Percentiles rank a stretch among this genome's conserved stretches.
phyloP scores from a whole-genome alignment of 257 asterid genomes.

The Ilex aquifolium region DNA sequence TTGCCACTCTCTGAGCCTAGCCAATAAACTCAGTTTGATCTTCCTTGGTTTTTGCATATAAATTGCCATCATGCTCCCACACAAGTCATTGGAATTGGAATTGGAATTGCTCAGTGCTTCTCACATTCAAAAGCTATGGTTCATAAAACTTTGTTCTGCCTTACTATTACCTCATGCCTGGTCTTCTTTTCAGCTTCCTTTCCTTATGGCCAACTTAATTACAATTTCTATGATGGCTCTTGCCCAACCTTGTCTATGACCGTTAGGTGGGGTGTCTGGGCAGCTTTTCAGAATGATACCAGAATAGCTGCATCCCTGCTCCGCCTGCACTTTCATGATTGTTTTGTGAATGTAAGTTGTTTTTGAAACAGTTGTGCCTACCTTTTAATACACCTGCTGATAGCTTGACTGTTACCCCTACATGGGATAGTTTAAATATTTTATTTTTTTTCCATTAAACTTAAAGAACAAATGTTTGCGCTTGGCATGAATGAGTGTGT shows the following conservation, averaged over 20 bases:
- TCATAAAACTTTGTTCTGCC: conserved; percentile 9
- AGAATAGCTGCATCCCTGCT: conserved; percentile 75
- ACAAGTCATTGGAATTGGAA: conserved; percentile 13
- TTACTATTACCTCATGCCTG: conserved; percentile 10
- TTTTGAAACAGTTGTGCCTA: too few relatives aligned
- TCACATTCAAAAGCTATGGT: conserved; percentile 25
- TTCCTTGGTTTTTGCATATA: conserved; percentile 29
- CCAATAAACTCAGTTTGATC: conserved; percentile 19
- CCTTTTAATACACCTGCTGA: too few relatives aligned
- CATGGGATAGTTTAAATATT: too few relatives aligned
- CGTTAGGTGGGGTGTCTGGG: conserved; percentile 48
- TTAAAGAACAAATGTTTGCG: too few relatives aligned
- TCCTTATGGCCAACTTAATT: conserved; percentile 22
- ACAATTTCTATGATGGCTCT: conserved; percentile 44
- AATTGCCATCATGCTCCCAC: conserved; percentile 16
- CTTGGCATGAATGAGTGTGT: too few relatives aligned
- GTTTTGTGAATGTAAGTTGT: conserved; percentile 52
- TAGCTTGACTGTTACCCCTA: too few relatives aligned
- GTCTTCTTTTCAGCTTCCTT: conserved; percentile 10
- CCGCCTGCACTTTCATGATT: conserved; percentile 71
- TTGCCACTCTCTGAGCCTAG: conserved; percentile 37
- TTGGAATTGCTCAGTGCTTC: not conserved
- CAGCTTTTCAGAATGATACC: conserved; percentile 46
- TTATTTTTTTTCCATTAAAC: too few relatives aligned
- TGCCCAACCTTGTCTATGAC: conserved; percentile 48